Percentiles rank a stretch among this genome's conserved stretches.
Conservation (phyloP, 129 eudicot species). For the Kitagawia praeruptora region DNA sequence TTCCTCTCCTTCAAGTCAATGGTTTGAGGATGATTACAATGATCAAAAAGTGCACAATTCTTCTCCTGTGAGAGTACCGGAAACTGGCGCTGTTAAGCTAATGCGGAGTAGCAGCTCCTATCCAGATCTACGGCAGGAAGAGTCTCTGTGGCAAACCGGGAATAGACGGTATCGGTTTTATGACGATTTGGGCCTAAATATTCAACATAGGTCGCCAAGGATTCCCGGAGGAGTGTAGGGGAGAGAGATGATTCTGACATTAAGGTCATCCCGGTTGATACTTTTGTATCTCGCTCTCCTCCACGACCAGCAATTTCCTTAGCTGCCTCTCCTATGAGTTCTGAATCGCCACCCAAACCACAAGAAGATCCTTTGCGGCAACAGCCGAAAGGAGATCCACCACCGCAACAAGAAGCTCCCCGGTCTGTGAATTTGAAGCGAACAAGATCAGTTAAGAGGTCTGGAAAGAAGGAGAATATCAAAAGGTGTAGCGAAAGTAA, state of each 20-base stretch:
- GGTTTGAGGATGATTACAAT: constrained; percentile 25
- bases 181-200: constrained; percentile 55
- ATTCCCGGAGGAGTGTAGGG: constrained; percentile 12
- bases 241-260: constrained; percentile 25
- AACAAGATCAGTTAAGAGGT: constrained; percentile 36
- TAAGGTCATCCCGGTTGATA: constrained; percentile 61
- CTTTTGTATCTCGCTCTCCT: constrained; percentile 26
- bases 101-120: constrained; percentile 67
- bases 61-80: not conserved
- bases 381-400: not conserved
- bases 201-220: constrained; percentile 27
- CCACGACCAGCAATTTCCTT: constrained; percentile 6
- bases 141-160: constrained; percentile 32
- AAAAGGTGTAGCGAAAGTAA: constrained; percentile 12
- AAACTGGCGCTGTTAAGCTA: constrained; percentile 29
- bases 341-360: not conserved
- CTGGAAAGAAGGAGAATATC: constrained; percentile 18
- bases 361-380: not conserved
- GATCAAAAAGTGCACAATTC: constrained; percentile 19
- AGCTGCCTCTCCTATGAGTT: not conserved
- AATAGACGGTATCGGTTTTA: constrained; percentile 30
- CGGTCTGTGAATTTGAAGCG: constrained; percentile 7
- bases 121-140: constrained; percentile 56
- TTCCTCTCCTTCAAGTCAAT: constrained; percentile 14
- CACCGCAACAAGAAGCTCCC: not conserved